Conservation (phyloP, 2,329 filamentous ascomycete genomes). For the Colletotrichum higginsianum region DNA sequence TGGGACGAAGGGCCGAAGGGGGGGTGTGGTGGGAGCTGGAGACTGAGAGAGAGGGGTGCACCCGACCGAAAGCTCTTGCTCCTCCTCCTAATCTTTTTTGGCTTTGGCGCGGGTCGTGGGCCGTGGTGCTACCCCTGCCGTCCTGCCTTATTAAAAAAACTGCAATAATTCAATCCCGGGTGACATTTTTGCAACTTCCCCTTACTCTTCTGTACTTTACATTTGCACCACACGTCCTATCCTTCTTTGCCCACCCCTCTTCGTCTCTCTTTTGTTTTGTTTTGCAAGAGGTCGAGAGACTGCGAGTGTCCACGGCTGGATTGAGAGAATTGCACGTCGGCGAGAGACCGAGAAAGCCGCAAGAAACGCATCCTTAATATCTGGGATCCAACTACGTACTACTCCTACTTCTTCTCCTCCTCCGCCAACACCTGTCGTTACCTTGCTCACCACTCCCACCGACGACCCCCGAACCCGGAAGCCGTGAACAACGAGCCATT, state of each 20-base stretch:
- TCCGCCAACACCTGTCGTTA: constrained; percentile 22
- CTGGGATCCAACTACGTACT: background rate
- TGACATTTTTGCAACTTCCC: constrained; percentile 44
- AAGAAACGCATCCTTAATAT: constrained; percentile 24
- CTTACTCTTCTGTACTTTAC: constrained; percentile 39
- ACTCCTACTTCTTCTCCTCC: constrained; percentile 10
- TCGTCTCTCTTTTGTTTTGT: constrained; percentile 22
- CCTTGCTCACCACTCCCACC: constrained; percentile 26
- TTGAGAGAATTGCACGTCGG: constrained; percentile 24
- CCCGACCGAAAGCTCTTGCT: constrained; percentile 4
- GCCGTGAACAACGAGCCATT: constrained; percentile 9
- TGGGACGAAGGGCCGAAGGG: background rate
- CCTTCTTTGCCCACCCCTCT: constrained; percentile 22
- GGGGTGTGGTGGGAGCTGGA: background rate
- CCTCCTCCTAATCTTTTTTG: constrained; percentile 34
- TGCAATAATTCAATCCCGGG: constrained; percentile 42
- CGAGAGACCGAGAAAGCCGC: background rate
- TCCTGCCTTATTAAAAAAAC: constrained; percentile 41
- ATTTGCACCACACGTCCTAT: constrained; percentile 23
- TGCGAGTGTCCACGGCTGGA: constrained; percentile 36
- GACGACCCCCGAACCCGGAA: constrained; percentile 18
- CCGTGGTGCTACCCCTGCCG: constrained; percentile 42
- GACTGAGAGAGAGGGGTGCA: constrained; percentile 8
- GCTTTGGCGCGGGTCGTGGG: constrained; percentile 25
- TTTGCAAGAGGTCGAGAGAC: constrained; percentile 36